These are phyloP conservation scores for Trichosporon coremiiforme DNA, from an alignment of 1,284 basidiomycete species.

Conservation along the genomic window DNA sequence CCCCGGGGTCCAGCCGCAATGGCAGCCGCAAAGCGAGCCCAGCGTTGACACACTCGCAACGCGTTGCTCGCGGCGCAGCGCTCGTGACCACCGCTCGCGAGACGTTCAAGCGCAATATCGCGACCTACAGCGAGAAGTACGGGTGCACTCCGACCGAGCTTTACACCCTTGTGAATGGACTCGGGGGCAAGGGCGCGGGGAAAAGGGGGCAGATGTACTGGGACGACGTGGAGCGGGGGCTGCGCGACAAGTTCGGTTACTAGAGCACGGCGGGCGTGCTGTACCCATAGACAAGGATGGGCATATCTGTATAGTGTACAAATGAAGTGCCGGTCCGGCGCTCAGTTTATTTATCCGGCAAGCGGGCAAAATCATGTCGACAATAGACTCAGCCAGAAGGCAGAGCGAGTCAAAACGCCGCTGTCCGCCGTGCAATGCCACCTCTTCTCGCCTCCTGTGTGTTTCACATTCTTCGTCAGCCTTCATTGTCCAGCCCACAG, in stretches of 20 bases:
- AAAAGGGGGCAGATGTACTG: conserved; percentile 9
- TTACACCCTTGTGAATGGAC: not conserved
- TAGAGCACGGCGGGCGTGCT: not conserved
- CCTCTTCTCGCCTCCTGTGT: not conserved
- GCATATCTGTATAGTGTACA: too few species aligned
- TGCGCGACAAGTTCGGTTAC: conserved; percentile 8
- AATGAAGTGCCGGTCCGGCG: too few species aligned
- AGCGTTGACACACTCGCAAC: not conserved
- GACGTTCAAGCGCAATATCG: not conserved
- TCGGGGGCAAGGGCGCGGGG: not conserved
- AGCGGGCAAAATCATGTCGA: not conserved
- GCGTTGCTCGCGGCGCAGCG: not conserved
- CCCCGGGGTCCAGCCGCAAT: not conserved
- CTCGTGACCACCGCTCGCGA: not conserved
- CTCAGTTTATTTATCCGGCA: too few species aligned
- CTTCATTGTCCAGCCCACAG: not conserved
- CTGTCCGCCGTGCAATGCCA: not conserved
- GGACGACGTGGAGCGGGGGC: conserved; percentile 10
- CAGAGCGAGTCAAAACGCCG: not conserved
- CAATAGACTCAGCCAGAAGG: not conserved
- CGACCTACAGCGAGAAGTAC: conserved; percentile 14
- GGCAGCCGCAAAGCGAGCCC: not conserved
- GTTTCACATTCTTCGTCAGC: not conserved
- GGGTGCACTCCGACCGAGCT: conserved; percentile 16
- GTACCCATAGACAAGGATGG: too few species aligned